Percentiles rank a stretch among this genome's conserved stretches.
Conservation (phyloP, 345 rosid genomes). For the Citrus unshiu region DNA sequence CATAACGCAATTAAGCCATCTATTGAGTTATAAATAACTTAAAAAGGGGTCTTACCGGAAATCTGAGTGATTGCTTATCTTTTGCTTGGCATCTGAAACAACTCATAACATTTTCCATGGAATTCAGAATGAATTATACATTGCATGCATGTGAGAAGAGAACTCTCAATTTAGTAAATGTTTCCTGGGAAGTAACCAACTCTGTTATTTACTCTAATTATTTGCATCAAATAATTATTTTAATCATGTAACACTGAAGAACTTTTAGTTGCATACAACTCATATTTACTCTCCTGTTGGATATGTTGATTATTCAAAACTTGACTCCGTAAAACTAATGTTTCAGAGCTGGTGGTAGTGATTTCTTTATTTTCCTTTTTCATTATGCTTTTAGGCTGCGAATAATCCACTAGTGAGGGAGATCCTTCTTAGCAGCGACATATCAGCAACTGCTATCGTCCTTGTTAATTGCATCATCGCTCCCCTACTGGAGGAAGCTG, state of each 20-base stretch:
- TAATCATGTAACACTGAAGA: no score
- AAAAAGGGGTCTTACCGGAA: background rate
- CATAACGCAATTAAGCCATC: background rate
- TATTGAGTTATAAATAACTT: background rate
- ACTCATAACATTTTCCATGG: background rate
- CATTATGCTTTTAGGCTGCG: slow-evolving; percentile 34
- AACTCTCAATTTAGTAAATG: background rate
- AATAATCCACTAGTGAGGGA: slow-evolving; percentile 47
- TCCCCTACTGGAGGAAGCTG: slow-evolving; percentile 69
- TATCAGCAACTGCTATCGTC: slow-evolving; percentile 48
- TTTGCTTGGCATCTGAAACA: no score
- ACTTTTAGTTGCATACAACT: background rate
- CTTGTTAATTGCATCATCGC: slow-evolving; percentile 59
- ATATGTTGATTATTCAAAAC: background rate
- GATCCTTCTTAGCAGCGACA: slow-evolving; percentile 50
- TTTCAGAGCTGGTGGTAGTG: background rate
- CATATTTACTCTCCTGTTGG: background rate
- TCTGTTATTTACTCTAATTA: background rate
- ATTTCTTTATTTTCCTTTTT: background rate
- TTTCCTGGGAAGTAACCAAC: background rate
- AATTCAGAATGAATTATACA: no score
- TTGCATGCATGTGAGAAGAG: background rate
- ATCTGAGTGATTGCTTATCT: background rate
- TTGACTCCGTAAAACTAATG: background rate
- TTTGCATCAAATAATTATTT: background rate